A percentile compares a stretch with the other conserved stretches of the same genome.
phyloP scores from a whole-genome alignment of 495 filamentous ascomycete genomes.

The Copromyces sp. region DNA sequence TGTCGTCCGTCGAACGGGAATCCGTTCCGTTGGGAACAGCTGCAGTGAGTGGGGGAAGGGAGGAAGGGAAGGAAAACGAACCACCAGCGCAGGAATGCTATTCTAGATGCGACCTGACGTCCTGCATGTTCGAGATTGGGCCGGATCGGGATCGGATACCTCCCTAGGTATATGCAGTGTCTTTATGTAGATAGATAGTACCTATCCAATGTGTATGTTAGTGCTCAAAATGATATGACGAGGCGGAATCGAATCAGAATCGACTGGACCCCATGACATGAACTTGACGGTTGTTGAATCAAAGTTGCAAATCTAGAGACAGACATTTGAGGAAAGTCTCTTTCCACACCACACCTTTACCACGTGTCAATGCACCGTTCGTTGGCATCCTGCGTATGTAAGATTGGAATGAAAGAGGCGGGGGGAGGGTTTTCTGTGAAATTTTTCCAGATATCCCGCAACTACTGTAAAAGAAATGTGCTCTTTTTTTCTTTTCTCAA shows the following conservation, averaged over 20 bases:
- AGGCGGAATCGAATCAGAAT: not conserved
- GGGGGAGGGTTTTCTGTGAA: not conserved
- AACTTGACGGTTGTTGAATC: not conserved
- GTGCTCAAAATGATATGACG: not conserved
- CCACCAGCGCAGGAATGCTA: not conserved
- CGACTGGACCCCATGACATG: not conserved
- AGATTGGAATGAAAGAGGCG: not conserved
- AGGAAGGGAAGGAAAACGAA: not conserved
- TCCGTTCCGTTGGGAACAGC: not conserved
- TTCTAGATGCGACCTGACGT: not conserved
- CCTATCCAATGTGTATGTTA: not conserved
- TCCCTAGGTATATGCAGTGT: not conserved
- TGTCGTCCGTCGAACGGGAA: not conserved
- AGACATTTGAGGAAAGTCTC: not conserved
- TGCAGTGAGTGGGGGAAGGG: not conserved
- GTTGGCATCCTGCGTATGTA: conserved; percentile 13
- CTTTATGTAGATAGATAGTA: not conserved
- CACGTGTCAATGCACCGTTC: conserved; percentile 26
- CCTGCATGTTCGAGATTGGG: not conserved
- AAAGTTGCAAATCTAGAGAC: conserved; percentile 1
- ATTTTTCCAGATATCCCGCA: not conserved
- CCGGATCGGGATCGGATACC: not conserved
- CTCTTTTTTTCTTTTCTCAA: not conserved
- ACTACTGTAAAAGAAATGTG: not conserved
- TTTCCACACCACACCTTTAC: conserved; percentile 9